A percentile compares a stretch with the other conserved stretches of the same genome.
Evolutionary conservation across 169 alveolate genomes (phyloP).

Genomic region (Amoebophrya sp.): DNA sequence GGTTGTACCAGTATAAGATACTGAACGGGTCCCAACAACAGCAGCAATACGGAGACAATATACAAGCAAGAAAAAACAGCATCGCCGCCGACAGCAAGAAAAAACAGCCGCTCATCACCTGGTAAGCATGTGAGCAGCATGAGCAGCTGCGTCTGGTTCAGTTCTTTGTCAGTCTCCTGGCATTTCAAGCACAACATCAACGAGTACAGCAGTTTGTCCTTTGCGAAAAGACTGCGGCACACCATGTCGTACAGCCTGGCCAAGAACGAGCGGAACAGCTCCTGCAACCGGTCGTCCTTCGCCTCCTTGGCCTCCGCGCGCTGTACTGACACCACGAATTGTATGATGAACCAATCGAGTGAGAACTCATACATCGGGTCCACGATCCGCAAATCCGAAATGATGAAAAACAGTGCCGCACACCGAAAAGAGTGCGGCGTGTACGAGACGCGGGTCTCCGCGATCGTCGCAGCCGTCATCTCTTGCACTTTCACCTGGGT

Average conservation of each 20-base stretch:
- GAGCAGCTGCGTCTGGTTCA: slow-evolving; percentile 14
- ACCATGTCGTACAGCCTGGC: slow-evolving; percentile 46
- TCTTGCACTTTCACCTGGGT: slow-evolving; percentile 52
- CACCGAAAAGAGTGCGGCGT: slow-evolving; percentile 53
- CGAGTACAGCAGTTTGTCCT: slow-evolving; percentile 62
- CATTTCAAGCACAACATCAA: slow-evolving; percentile 59
- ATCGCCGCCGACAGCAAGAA: too few relatives aligned
- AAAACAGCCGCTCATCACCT: too few relatives aligned
- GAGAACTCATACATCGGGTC: slow-evolving; percentile 83
- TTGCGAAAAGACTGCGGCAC: slow-evolving; percentile 69
- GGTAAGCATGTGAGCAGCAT: too few relatives aligned
- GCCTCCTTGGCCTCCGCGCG: slow-evolving; percentile 27
- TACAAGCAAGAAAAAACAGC: too few relatives aligned
- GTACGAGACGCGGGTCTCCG: slow-evolving; percentile 76
- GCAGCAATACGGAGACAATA: too few relatives aligned
- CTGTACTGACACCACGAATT: slow-evolving; percentile 56
- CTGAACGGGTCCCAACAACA: too few relatives aligned
- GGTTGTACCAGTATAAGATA: too few relatives aligned
- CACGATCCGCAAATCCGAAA: slow-evolving; percentile 61
- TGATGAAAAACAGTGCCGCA: slow-evolving; percentile 62
- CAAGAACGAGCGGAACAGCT: slow-evolving; percentile 31
- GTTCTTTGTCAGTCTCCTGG: slow-evolving; percentile 45
- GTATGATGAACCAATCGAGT: slow-evolving; percentile 59
- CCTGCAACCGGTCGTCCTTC: slow-evolving; percentile 30
- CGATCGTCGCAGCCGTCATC: slow-evolving; percentile 56